These are phyloP conservation scores for Eugenia klotzschiana DNA, from an alignment of 441 rosid genomes.

Conservation along the genomic window DNA sequence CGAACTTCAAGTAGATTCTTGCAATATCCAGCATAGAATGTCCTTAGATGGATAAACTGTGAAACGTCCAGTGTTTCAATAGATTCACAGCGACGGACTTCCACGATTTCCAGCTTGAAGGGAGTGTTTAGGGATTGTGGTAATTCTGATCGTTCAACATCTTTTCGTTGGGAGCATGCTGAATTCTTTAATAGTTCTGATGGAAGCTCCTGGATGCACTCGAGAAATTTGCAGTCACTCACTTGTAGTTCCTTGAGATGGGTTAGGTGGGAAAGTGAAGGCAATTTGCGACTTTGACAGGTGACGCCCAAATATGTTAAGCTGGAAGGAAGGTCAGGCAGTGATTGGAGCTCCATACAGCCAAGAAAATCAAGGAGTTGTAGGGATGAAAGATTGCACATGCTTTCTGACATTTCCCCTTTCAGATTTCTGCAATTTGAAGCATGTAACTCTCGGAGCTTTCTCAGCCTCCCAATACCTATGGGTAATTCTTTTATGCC, in stretches of 20 bases:
- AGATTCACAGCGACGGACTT: rapidly evolving
- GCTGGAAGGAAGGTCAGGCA: no score
- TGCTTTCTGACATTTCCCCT: neutral
- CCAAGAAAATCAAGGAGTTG: no score
- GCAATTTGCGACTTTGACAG: no score
- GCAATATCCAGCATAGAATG: rapidly evolving
- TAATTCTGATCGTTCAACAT: neutral
- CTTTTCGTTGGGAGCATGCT: rapidly evolving
- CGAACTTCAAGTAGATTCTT: neutral
- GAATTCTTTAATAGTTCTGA: neutral
- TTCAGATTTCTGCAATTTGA: rapidly evolving
- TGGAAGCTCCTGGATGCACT: neutral
- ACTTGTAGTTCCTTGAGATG: rapidly evolving
- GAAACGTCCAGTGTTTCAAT: neutral
- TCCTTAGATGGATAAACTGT: neutral
- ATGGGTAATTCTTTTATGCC: neutral
- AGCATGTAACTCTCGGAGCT: neutral
- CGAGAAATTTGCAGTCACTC: rapidly evolving
- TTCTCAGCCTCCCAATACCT: neutral
- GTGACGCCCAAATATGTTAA: no score
- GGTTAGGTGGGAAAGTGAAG: no score
- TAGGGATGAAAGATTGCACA: neutral
- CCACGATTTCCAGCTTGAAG: neutral
- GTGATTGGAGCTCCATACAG: no score
- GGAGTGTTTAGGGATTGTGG: neutral